Conservation (phyloP, 225 moss, liverwort and hornwort species). For the Rhytidiadelphus loreus region DNA sequence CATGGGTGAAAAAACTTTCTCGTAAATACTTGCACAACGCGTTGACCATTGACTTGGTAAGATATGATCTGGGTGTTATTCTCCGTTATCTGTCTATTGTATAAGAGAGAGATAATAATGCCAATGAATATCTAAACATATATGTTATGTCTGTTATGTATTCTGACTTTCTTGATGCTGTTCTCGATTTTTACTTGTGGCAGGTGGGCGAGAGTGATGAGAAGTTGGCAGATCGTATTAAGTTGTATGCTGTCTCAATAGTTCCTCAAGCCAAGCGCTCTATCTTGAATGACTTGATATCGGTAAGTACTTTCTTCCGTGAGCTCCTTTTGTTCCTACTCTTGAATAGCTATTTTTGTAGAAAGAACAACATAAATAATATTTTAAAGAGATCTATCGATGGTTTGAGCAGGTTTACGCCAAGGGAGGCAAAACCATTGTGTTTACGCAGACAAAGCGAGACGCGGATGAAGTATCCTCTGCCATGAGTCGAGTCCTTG, state of each 20-base stretch:
- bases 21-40: slow-evolving; percentile 30
- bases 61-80: neutral
- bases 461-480: slow-evolving; percentile 80
- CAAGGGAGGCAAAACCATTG: slow-evolving; percentile 82
- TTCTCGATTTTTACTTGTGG: neutral
- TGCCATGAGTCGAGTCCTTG: slow-evolving; percentile 63
- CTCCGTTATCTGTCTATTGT: neutral
- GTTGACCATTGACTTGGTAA: slow-evolving; percentile 39
- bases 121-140: neutral
- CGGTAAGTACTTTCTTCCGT: neutral
- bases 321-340: neutral
- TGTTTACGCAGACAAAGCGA: slow-evolving; percentile 84
- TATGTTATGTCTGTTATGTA: neutral
- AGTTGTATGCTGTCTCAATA: slow-evolving; percentile 21
- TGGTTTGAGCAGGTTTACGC: slow-evolving; percentile 51
- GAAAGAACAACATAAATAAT: neutral
- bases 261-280: slow-evolving; percentile 31
- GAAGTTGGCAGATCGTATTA: slow-evolving; percentile 37
- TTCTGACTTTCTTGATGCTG: neutral
- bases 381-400: too few relatives aligned
- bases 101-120: neutral
- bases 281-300: slow-evolving; percentile 31
- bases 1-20: slow-evolving; percentile 43
- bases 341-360: neutral
- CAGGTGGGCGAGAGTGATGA: slow-evolving; percentile 43